phyloP scores from a whole-genome alignment of 768 basidiomycete genomes.

The Leccinellum luteum region DNA sequence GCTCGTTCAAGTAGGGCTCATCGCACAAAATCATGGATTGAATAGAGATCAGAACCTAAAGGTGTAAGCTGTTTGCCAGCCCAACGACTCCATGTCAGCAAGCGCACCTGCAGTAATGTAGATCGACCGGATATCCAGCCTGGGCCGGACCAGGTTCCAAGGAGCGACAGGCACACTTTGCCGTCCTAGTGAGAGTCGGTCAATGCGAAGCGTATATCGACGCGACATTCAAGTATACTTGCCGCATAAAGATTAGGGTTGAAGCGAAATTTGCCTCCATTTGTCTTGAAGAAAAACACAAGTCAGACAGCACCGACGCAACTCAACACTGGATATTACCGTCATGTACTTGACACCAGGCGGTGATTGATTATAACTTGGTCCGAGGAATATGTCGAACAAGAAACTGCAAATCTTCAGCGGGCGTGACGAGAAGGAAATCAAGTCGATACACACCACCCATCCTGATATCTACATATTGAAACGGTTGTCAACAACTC shows the following conservation, averaged over 20 bases:
- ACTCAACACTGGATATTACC: slow-evolving; percentile 25
- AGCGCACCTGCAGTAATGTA: slow-evolving; percentile 75
- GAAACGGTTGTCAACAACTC: slow-evolving; percentile 5
- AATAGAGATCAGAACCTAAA: slow-evolving; percentile 81
- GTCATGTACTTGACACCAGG: slow-evolving; percentile 73
- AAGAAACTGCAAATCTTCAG: slow-evolving; percentile 45
- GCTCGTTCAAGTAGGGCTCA: slow-evolving; percentile 90
- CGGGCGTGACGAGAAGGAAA: not conserved
- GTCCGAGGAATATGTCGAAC: slow-evolving; percentile 92
- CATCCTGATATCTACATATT: slow-evolving; percentile 73
- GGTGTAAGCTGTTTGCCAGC: not conserved
- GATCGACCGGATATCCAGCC: slow-evolving; percentile 92
- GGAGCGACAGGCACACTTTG: slow-evolving; percentile 88
- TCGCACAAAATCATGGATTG: slow-evolving; percentile 97
- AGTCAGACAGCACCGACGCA: slow-evolving; percentile 11
- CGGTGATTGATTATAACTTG: slow-evolving; percentile 84
- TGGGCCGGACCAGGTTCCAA: slow-evolving; percentile 92
- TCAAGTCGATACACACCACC: slow-evolving; percentile 57
- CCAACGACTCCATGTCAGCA: not conserved
- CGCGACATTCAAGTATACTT: slow-evolving; percentile 22
- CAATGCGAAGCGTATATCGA: not conserved
- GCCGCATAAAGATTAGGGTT: slow-evolving; percentile 95
- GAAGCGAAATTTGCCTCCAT: slow-evolving; percentile 85
- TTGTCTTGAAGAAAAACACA: slow-evolving; percentile 49
- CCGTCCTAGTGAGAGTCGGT: slow-evolving; percentile 59